Conservation (phyloP, 2,329 filamentous ascomycete species). For the Teratosphaeria pseudoeucalypti region DNA sequence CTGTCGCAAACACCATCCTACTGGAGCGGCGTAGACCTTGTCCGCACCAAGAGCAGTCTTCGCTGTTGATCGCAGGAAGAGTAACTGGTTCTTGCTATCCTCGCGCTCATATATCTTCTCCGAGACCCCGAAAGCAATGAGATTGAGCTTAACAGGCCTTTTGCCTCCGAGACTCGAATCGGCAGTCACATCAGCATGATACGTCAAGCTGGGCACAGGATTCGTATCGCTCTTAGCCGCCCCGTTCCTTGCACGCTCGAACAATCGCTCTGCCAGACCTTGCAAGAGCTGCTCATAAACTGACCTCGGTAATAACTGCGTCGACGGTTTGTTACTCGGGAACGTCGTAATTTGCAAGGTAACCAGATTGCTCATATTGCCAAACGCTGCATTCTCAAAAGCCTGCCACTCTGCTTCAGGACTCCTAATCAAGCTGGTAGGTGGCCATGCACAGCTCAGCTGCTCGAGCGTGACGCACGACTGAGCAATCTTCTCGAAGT, state of each 20-base stretch:
- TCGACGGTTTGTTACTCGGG: slow-evolving; percentile 34
- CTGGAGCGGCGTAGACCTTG: slow-evolving; percentile 31
- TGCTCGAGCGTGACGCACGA: slow-evolving; percentile 35
- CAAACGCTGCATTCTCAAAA: slow-evolving; percentile 26
- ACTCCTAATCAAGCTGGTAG: slow-evolving; percentile 32
- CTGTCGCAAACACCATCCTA: slow-evolving; percentile 36
- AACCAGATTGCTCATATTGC: slow-evolving; percentile 28
- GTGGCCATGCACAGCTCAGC: slow-evolving; percentile 37
- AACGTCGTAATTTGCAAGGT: slow-evolving; percentile 41
- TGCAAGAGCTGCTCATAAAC: slow-evolving; percentile 37
- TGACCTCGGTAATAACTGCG: slow-evolving; percentile 30
- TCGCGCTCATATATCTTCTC: slow-evolving; percentile 39
- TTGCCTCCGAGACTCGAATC: background rate
- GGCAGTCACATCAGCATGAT: background rate
- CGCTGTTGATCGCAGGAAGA: slow-evolving; percentile 36
- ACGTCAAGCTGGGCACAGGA: background rate
- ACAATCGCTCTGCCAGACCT: slow-evolving; percentile 15
- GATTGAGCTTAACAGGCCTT: slow-evolving; percentile 26
- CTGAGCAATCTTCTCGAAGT: slow-evolving; percentile 38
- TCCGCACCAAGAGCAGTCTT: slow-evolving; percentile 32
- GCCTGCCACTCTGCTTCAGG: slow-evolving; percentile 34
- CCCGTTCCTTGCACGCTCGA: slow-evolving; percentile 12
- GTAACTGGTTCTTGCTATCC: slow-evolving; percentile 36
- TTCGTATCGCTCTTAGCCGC: background rate
- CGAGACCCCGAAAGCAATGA: slow-evolving; percentile 37